Base-by-base conservation (phyloP, 441 rosid species). In the Monsonia emarginata region DNA sequence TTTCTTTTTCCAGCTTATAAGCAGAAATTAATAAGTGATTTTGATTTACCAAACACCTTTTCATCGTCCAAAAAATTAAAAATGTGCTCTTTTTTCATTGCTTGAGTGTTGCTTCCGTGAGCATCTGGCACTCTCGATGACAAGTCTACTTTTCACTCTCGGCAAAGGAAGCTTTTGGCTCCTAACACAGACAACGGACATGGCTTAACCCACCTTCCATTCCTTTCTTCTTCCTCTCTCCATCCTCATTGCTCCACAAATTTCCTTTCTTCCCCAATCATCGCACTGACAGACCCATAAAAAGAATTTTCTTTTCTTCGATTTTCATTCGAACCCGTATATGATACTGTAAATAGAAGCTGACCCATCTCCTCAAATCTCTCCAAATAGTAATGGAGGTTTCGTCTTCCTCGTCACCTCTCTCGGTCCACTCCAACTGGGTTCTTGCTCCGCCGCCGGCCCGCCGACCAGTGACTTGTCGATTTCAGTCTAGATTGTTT, bases 391-490 rank as follows among this genome's bases (percentile, higher is more conserved):
- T 54, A 4, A 54, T 54, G 59, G 59, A 54, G 59, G 59, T 22
- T 54, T 24, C 21, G 27, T 54, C 59, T 54, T 54, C 59, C n/a
- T 54, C 59, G n/a, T 54, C 59, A 10, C 59, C 59, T 54, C 59
- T 54, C 30, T 22, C 59, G 13, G 27, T 54, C 27, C 59, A 54
- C 59, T 54, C 59, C 59, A 54, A 24, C n/a, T 54, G 59, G 59
- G 59, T 54, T 19, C 59, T 21, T 3, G 4, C 59, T 22, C 59
- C 28, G 26, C 30, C 52, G 28, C 59, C n/a, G 13, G 10, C 0
- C 28, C 59, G 59, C 28, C 59, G 59, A 54, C 59, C 59, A 3
- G 59, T 24, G 59, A 5, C 50, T n/a, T 44, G 21, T 44, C 50
- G 50, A n/a, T 44, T 54, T 54, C 58, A 52, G 26, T 22, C 58